Conservation (phyloP, 1,139 yeast genomes). For the Saccharomyces hybrid region DNA sequence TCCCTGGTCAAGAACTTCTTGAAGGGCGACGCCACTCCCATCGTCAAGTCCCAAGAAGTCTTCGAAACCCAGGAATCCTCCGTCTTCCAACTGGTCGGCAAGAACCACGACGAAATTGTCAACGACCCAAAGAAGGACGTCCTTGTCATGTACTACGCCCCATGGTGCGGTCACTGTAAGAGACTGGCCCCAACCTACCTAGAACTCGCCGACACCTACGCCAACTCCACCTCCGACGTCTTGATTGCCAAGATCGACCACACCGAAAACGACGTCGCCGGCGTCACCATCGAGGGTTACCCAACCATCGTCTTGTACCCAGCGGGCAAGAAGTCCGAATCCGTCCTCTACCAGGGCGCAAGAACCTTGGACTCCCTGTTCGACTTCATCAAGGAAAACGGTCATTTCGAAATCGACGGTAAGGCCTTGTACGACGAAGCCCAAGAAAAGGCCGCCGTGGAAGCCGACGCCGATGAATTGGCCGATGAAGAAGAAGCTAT, state of each 20-base stretch:
- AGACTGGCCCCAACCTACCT: conserved; percentile 88
- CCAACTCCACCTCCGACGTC: conserved; percentile 41
- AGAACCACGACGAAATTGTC: conserved; percentile 67
- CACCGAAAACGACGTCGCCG: conserved; percentile 72
- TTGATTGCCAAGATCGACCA: conserved; percentile 84
- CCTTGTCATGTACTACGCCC: conserved; percentile 89
- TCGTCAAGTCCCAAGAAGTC: conserved; percentile 76
- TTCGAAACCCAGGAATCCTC: conserved; percentile 74
- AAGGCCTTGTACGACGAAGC: conserved; percentile 34
- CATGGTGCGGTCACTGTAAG: conserved; percentile 99
- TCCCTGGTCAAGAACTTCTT: conserved; percentile 58
- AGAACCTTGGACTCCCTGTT: conserved; percentile 73
- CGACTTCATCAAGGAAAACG: conserved; percentile 59
- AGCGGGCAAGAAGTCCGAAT: conserved; percentile 73
- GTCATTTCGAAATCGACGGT: conserved; percentile 54
- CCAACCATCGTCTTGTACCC: conserved; percentile 92
- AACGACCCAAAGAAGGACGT: conserved; percentile 73
- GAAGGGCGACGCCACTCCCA: conserved; percentile 61
- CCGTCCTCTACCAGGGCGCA: conserved; percentile 59
- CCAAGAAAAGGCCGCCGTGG: conserved; percentile 31
- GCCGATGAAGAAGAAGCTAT: conserved; percentile 21
- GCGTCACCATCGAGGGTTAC: conserved; percentile 76
- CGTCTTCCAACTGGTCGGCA: conserved; percentile 76
- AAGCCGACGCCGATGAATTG: conserved; percentile 10
- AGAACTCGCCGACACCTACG: conserved; percentile 68